Evolutionary conservation across 257 asterid genomes (phyloP).

Genomic region (Fraxinus excelsior): DNA sequence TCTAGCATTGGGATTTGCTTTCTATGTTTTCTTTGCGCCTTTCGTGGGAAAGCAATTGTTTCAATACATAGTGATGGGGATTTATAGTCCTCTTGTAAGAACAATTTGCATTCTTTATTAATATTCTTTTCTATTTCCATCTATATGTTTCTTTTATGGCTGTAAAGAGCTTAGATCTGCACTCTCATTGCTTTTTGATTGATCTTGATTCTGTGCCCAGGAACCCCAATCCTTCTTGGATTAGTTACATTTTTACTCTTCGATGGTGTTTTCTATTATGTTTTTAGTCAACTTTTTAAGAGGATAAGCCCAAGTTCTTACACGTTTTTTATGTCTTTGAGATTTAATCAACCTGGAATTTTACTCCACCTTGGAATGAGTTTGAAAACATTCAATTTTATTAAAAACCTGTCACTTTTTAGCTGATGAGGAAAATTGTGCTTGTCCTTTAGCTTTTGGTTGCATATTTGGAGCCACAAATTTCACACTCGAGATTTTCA

Average conservation of each 20-base stretch:
- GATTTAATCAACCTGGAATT: too few species aligned
- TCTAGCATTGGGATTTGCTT: constrained; percentile 98
- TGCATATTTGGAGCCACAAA: constrained; percentile 36
- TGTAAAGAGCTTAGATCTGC: constrained; percentile 53
- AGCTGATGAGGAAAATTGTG: constrained; percentile 29
- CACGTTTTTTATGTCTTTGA: too few species aligned
- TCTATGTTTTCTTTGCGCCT: constrained; percentile 98
- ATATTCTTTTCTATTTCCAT: constrained; percentile 3
- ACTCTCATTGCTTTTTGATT: constrained; percentile 35
- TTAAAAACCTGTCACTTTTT: constrained; percentile 20
- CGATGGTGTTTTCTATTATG: constrained; percentile 8
- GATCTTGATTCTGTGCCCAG: constrained; percentile 30
- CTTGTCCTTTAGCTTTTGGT: constrained; percentile 39
- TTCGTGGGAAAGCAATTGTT: constrained; percentile 83
- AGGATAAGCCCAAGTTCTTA: too few species aligned
- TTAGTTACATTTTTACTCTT: constrained; percentile 23
- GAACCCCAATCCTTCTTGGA: constrained; percentile 20
- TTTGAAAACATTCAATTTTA: constrained; percentile 19
- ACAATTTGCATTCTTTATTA: constrained; percentile 22
- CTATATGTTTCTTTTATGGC: constrained; percentile 15
- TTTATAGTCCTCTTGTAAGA: constrained; percentile 97
- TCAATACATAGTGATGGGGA: constrained; percentile 84
- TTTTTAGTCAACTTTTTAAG: not conserved
- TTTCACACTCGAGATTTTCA: constrained; percentile 25
- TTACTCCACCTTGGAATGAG: constrained; percentile 5